Percentiles rank a stretch among this genome's conserved stretches.
Evolutionary conservation across 768 basidiomycete genomes (phyloP).

Genomic region (Asterophora lycoperdoides): DNA sequence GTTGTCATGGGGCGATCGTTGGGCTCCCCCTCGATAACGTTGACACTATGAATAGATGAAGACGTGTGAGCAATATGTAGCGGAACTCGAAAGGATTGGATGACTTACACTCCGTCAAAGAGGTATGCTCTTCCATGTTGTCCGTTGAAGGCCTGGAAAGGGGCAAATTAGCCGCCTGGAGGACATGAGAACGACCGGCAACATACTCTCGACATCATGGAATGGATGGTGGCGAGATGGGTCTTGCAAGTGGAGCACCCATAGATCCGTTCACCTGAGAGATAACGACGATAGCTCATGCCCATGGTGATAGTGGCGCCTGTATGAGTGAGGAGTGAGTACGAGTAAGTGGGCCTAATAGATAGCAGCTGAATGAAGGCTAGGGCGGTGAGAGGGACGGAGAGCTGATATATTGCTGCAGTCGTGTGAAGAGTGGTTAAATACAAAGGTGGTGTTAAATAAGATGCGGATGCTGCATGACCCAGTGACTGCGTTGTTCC

Average conservation of each 20-base stretch:
- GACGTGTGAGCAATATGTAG: conserved; percentile 9
- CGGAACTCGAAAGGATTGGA: not conserved
- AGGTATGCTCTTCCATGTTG: conserved; percentile 95
- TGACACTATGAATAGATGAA: conserved; percentile 55
- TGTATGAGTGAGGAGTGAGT: conserved; percentile 33
- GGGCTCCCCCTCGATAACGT: conserved; percentile 84
- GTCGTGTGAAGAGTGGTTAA: conserved; percentile 20
- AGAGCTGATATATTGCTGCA: conserved; percentile 11
- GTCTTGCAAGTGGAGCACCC: conserved; percentile 86
- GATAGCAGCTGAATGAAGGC: conserved; percentile 1
- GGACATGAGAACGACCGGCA: conserved; percentile 22
- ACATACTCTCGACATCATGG: conserved; percentile 80
- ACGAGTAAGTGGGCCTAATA: conserved; percentile 25
- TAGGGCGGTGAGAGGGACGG: not conserved
- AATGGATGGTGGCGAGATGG: conserved; percentile 86
- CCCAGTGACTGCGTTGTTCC: conserved; percentile 14
- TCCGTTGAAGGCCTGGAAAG: conserved; percentile 84
- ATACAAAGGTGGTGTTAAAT: conserved; percentile 23
- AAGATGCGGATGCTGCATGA: conserved; percentile 12
- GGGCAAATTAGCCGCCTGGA: conserved; percentile 14
- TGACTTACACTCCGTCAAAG: conserved; percentile 85
- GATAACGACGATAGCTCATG: conserved; percentile 85
- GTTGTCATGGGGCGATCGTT: conserved; percentile 96
- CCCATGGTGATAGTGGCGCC: conserved; percentile 53
- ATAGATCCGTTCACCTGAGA: conserved; percentile 80